Conservation (phyloP, 169 alveolate species). For the Amoebophrya sp. region DNA sequence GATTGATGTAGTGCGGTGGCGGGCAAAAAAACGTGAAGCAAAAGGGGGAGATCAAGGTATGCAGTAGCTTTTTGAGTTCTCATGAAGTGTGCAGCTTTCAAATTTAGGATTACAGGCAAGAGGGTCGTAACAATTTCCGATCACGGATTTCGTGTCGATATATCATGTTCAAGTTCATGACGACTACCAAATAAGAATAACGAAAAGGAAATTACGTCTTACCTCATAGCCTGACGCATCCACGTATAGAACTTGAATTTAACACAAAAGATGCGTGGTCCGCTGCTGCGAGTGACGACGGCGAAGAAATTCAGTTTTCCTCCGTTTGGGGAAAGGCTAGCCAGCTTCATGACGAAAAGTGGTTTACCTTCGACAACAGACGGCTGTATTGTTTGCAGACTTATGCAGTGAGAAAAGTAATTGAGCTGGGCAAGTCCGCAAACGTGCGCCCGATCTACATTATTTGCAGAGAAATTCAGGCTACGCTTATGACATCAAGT, state of each 20-base stretch:
- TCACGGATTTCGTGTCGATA: no score
- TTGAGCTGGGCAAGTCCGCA: neutral
- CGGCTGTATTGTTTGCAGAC: neutral
- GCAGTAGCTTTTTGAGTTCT: no score
- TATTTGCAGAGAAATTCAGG: neutral
- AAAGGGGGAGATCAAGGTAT: neutral
- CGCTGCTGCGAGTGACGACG: no score
- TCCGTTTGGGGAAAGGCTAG: neutral
- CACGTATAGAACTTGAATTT: no score
- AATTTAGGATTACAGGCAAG: no score
- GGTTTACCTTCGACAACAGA: neutral
- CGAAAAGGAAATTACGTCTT: no score
- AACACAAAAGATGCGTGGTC: no score
- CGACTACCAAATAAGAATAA: no score
- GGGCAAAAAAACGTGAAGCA: neutral
- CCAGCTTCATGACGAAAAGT: neutral
- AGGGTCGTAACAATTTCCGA: no score
- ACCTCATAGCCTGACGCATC: no score
- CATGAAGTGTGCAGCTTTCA: no score
- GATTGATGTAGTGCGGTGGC: neutral
- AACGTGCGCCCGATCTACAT: neutral
- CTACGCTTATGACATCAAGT: neutral
- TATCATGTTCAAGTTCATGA: no score
- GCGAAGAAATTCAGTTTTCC: neutral
- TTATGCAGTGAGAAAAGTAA: neutral